phyloP scores from a whole-genome alignment of 2,329 filamentous ascomycete genomes.

The Cladophialophora exuberans region DNA sequence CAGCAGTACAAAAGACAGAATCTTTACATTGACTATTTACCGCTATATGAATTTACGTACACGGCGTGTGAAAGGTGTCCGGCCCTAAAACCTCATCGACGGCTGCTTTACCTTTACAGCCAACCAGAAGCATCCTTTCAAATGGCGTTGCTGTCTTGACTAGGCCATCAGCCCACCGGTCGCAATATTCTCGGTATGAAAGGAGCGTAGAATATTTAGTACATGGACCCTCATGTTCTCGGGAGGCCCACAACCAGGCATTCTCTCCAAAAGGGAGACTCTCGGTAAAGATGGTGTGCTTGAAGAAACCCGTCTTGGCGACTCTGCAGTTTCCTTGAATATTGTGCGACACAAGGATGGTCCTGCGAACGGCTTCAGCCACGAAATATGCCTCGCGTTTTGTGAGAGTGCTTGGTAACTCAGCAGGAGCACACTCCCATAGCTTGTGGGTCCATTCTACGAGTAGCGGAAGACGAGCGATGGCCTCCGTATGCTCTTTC shows the following conservation, averaged over 20 bases:
- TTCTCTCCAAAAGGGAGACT: background rate
- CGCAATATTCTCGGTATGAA: slow-evolving; percentile 1
- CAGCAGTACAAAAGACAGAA: too few species aligned
- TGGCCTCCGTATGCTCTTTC: background rate
- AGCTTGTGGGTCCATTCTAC: background rate
- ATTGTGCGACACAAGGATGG: background rate
- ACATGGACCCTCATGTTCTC: background rate
- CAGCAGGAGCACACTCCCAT: background rate
- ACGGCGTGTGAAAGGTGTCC: too few species aligned
- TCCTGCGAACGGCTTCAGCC: background rate
- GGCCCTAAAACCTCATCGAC: background rate
- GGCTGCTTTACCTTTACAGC: background rate
- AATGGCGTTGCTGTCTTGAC: background rate
- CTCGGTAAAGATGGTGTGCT: slow-evolving; percentile 1
- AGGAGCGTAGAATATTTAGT: background rate
- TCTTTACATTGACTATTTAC: too few species aligned
- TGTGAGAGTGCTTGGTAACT: background rate
- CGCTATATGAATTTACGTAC: too few species aligned
- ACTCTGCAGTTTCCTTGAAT: background rate
- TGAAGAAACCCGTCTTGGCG: background rate
- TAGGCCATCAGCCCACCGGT: background rate
- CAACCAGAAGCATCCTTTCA: background rate
- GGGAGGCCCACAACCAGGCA: background rate
- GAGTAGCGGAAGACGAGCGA: background rate
- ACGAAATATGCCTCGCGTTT: background rate